Base-by-base conservation (phyloP, 805 yeast genomes). In the Candida multigemmis region DNA sequence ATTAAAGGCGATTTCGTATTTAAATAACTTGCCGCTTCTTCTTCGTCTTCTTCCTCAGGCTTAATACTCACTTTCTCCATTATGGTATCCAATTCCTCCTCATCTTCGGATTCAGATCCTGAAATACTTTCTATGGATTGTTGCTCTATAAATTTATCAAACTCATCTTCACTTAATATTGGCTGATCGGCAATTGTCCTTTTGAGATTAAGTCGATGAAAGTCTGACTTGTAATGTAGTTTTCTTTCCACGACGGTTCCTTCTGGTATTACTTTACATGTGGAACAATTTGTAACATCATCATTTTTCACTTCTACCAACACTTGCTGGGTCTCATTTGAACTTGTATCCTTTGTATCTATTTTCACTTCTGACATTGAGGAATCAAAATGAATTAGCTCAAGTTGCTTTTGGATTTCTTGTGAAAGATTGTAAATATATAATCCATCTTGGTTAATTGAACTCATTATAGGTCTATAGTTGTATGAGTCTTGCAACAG, bases 1-100 rank as follows among this genome's bases (percentile, higher is more conserved):
- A 83, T 63, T 28, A 55, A 71, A 1, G 96, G 86, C 0, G 93
- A 75, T 39, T 74, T 71, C 0, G 89, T 76, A 31, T 78, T 73
- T 34, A 80, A 43, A 42, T 65, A 73, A 42, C 78, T 68, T 19
- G 45, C 38, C 25, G 38, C 33, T 25, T 40, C 45, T 10, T 44
- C 46, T 10, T 38, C 33, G 22, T 44, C 37, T 19, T 41, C 42
- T 21, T 44, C 42, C 15, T 26, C 37, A 26, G 27, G 19, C 4
- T 34, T 26, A 3, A 22, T 21, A 15, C 30, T 23, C 4, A 41
- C 23, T 24, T 30, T 32, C 26, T 44, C 48, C 11, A 51, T 16
- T 3, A 49, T 38, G 2, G 45, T 27, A 12, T 48, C 44, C 15
- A 50, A 40, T 11, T 37, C 44, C 7, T 36, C 44, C 3, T 24